phyloP scores from a whole-genome alignment of 805 yeast genomes.

The Candida manassasensis region DNA sequence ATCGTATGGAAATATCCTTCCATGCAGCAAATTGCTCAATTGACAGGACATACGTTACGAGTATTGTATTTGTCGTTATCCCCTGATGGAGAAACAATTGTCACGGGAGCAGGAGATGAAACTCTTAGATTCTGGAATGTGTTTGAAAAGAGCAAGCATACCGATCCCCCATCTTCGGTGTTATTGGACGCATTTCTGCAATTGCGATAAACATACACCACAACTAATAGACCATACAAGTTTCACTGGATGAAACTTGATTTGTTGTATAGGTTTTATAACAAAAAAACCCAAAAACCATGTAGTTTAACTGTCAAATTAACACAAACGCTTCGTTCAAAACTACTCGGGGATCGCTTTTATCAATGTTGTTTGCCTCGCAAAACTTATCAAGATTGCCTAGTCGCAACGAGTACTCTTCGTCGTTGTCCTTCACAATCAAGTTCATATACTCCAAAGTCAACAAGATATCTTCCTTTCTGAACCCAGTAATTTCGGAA shows the following conservation, averaged over 20 bases:
- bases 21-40: constrained; percentile 87
- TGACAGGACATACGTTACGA: constrained; percentile 91
- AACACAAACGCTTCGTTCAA: constrained; percentile 28
- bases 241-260: constrained; percentile 2
- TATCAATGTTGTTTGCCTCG: constrained; percentile 17
- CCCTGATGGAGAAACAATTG: constrained; percentile 95
- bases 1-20: constrained; percentile 92
- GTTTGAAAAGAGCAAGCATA: constrained; percentile 69
- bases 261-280: neutral
- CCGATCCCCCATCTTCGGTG: constrained; percentile 56
- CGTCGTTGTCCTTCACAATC: constrained; percentile 8
- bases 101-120: constrained; percentile 98
- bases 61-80: constrained; percentile 85
- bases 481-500: constrained; percentile 55
- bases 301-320: constrained; percentile 10
- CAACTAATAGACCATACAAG: neutral
- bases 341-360: constrained; percentile 20
- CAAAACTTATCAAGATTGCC: constrained; percentile 29
- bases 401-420: constrained; percentile 13
- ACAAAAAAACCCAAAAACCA: neutral
- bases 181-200: constrained; percentile 72
- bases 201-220: constrained; percentile 42
- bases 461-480: constrained; percentile 56
- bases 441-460: constrained; percentile 54
- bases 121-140: constrained; percentile 94